A percentile compares a stretch with the other conserved stretches of the same genome.
Evolutionary conservation across 129 eudicot genomes (phyloP).

Genomic region (Logfia minima): DNA sequence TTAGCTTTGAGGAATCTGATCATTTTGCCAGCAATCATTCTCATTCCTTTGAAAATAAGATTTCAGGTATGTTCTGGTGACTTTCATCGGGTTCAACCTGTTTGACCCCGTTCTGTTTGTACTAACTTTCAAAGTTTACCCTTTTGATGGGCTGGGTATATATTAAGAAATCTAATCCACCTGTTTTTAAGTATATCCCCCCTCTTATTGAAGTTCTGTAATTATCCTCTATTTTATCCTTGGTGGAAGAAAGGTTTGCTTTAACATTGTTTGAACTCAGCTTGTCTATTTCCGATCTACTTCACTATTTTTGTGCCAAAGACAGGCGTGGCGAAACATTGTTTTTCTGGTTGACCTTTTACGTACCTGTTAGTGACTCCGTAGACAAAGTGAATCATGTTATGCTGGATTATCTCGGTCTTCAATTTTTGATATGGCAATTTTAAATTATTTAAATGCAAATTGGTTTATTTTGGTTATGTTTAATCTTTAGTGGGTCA

Average conservation of each 20-base stretch:
- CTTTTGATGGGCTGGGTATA: neutral
- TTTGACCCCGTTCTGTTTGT: neutral
- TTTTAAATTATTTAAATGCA: too few relatives aligned
- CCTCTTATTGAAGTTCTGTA: too few relatives aligned
- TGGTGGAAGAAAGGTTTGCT: too few relatives aligned
- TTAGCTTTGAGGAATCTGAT: slow-evolving; percentile 44
- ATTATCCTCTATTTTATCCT: too few relatives aligned
- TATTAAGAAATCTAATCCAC: neutral
- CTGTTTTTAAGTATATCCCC: neutral
- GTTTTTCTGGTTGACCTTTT: neutral
- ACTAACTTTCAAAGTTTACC: neutral
- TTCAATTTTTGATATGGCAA: too few relatives aligned
- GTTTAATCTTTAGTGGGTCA: too few relatives aligned
- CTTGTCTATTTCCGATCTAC: neutral
- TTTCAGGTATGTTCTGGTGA: slow-evolving; percentile 44
- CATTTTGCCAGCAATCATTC: slow-evolving; percentile 43
- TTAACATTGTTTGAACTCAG: too few relatives aligned
- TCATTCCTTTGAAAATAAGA: slow-evolving; percentile 44
- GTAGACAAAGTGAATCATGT: neutral
- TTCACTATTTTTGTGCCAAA: neutral
- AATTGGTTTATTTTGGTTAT: too few relatives aligned
- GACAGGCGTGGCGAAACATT: neutral
- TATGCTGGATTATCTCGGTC: neutral
- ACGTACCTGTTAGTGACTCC: neutral
- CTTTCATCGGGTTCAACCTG: neutral